A percentile compares a stretch with the other conserved stretches of the same genome.
Conservation (phyloP, 768 basidiomycete species). For the Pholiota molesta region DNA sequence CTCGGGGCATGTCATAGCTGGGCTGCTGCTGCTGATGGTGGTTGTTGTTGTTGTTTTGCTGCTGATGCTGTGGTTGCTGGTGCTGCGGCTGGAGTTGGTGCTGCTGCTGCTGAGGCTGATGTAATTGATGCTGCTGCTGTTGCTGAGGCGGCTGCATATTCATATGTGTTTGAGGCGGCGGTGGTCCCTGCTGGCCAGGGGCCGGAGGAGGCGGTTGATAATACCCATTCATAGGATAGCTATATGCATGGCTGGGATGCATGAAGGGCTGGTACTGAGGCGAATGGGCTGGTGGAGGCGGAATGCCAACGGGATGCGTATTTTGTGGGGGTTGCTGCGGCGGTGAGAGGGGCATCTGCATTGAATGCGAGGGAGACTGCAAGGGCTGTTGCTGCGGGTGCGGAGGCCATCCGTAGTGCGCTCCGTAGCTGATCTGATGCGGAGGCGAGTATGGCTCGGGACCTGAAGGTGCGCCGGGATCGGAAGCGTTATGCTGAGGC, state of each 20-base stretch:
- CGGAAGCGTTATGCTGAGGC: slow-evolving; percentile 34
- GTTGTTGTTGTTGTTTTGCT: slow-evolving; percentile 17
- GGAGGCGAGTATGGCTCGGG: slow-evolving; percentile 37
- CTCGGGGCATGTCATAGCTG: slow-evolving; percentile 29
- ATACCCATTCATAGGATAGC: slow-evolving; percentile 33
- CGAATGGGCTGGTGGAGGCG: slow-evolving; percentile 31
- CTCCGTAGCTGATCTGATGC: slow-evolving; percentile 33
- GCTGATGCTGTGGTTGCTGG: slow-evolving; percentile 2
- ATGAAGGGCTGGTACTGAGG: slow-evolving; percentile 40
- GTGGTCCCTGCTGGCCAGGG: slow-evolving; percentile 29
- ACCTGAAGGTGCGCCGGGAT: slow-evolving; percentile 35
- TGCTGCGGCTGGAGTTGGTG: slow-evolving; percentile 16
- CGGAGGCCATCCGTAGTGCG: slow-evolving; percentile 40
- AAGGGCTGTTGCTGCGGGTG: slow-evolving; percentile 33
- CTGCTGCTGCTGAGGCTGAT: slow-evolving; percentile 10
- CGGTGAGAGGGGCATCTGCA: slow-evolving; percentile 32
- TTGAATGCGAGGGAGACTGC: slow-evolving; percentile 33
- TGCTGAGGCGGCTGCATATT: slow-evolving; percentile 20
- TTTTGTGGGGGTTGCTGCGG: slow-evolving; percentile 34
- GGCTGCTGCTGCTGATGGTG: slow-evolving; percentile 22
- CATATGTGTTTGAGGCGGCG: slow-evolving; percentile 27
- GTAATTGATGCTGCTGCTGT: not conserved
- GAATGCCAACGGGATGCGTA: slow-evolving; percentile 23
- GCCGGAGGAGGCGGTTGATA: slow-evolving; percentile 28
- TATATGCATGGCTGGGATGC: slow-evolving; percentile 33